Evolutionary conservation across 1,139 yeast species (phyloP), one percentile per base, ranked within the genome.

Genomic region (Arxiozyma heterogenica): DNA sequence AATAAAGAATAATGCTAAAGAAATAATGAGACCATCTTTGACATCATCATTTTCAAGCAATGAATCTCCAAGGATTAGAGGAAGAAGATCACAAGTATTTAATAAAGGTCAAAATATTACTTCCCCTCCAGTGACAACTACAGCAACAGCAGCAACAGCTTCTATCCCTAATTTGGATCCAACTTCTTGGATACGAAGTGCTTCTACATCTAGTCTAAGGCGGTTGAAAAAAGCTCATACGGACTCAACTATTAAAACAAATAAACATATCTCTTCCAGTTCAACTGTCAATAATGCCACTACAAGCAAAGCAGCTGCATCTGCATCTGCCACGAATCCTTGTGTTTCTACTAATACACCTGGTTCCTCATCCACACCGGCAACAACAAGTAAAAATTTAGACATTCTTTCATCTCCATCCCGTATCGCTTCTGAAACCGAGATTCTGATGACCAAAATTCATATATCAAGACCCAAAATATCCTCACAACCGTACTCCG

Each of bases 111-210:
- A 34, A n/a, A 34, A 3, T 4, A 34, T 4, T 8, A 34, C 39
- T 34, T 34, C 39, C 25, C 4, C 25, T 23, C 6, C 25, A 23
- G 6, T 6, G 6, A 23, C 25, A 23, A 23, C 25, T 4, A 23
- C 25, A 23, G 6, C 25, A 23, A 23, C 25, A 23, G 6, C 25
- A 12, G 41, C 49, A 38, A 44, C 48, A 18, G 3, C 54, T 30
- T n/a, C 52, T 9, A 25, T 39, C 5, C 44, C 47, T 12, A 42
- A 17, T 18, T 27, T 34, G 12, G 44, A 54, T 38, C 21, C 41
- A 11, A n/a, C 45, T 15, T 44, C 54, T 9, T 55, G 57, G 57
- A 47, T 55, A n/a, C 41, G 57, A 12, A 53, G 55, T 49, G 55
- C 57, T 3, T 55, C 57, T 1, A 53, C 57, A 1, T 53, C 57